Base-by-base conservation (phyloP, 2,329 filamentous ascomycete species). In the Verticillium albo-atrum region DNA sequence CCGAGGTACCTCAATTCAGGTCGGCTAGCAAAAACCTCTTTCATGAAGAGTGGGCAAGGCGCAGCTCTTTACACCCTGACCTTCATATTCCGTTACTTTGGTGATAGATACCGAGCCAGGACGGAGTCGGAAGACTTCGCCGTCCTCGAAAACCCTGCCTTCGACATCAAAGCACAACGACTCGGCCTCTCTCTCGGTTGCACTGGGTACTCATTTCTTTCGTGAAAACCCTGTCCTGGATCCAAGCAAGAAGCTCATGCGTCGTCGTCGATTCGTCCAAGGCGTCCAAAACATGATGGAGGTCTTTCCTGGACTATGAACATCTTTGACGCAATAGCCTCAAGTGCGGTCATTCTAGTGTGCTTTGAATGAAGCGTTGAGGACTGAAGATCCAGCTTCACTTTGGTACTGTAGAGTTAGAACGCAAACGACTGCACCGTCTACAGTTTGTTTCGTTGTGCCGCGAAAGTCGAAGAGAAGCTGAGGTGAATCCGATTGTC, bases 11-110 rank as follows among this genome's bases (percentile, higher is more conserved):
- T 23, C 15, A 64, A 61, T 20, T 56, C 50, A 10, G 25, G 20
- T 15, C 60, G 7, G 23, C 47, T n/a, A 6, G 61, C 52, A 54
- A 68, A 62, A 50, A 64, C 68, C 57, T 70, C 66, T 47, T 68
- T 67, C 1, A 69, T 66, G 0, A 66, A 68, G 30, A 68, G n/a
- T 70, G 65, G 7, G 66, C 59, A 20, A 70, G 62, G 9, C 66
- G 65, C 0, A 70, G 60, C 30, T 32, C 37, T 17, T 32, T 25
- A 10, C 37, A 32, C 30, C 65, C 62, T 17, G 30, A 61, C 20
- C 3, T 10, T 17, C 20, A n/a, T 34, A 9, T 35, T 28, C 15
- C n/a, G 32, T 58, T 20, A 47, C 50, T 3, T 62, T 2, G 34
- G 59, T 30, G 35, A 66, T 47, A 12, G 42, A 52, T 15, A 66